Evolutionary conservation across 1,284 basidiomycete species (phyloP).

Genomic region (Sanguinoderma infundibulare): DNA sequence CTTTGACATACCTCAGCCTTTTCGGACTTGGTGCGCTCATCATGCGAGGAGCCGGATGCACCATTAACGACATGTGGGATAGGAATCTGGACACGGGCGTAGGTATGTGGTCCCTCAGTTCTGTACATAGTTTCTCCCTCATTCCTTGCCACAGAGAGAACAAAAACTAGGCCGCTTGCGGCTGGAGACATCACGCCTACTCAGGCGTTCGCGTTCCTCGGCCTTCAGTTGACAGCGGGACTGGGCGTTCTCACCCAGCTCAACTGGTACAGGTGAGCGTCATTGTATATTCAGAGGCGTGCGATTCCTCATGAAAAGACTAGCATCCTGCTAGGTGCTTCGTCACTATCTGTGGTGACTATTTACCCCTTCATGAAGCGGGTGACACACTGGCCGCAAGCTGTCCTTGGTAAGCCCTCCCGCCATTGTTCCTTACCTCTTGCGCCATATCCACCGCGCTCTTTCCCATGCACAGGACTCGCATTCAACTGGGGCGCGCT

Average conservation of each 20-base stretch:
- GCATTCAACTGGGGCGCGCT: constrained; percentile 98
- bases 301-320: neutral
- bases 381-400: constrained; percentile 96
- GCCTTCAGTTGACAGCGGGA: constrained; percentile 82
- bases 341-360: constrained; percentile 86
- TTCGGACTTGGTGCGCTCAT: constrained; percentile 92
- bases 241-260: constrained; percentile 91
- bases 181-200: constrained; percentile 79
- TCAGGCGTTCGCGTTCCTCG: constrained; percentile 87
- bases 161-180: constrained; percentile 75
- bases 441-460: neutral
- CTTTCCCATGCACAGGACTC: constrained; percentile 58
- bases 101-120: constrained; percentile 55
- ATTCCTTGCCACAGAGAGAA: constrained; percentile 61
- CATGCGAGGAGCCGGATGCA: constrained; percentile 99
- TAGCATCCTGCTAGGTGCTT: constrained; percentile 91
- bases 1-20: constrained; percentile 77
- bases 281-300: neutral
- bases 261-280: constrained; percentile 87
- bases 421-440: neutral
- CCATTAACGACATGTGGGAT: constrained; percentile 99
- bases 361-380: constrained; percentile 99
- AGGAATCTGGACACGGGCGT: constrained; percentile 89
- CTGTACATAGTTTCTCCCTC: too few relatives aligned
- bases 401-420: constrained; percentile 77